Percentiles rank a stretch among this genome's conserved stretches.
Evolutionary conservation across 371 early-diverging fungal genomes (phyloP).

Genomic region (Mucor racemosus): DNA sequence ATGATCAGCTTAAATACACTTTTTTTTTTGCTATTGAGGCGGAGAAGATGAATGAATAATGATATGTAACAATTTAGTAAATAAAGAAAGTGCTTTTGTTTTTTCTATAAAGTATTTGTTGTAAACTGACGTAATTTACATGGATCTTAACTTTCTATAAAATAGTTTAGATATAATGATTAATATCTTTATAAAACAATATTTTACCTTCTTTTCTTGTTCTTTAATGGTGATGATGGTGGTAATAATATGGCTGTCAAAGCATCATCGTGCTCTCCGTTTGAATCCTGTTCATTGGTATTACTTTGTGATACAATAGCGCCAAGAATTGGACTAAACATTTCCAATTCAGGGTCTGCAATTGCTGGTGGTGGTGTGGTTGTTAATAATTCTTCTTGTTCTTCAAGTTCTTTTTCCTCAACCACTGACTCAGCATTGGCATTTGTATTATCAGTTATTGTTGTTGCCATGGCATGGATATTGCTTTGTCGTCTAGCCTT

Average conservation of each 20-base stretch:
- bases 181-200: not conserved
- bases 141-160: constrained; percentile 1
- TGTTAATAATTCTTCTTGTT: not conserved
- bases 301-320: constrained; percentile 11
- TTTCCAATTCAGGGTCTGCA: constrained; percentile 16
- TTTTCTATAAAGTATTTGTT: not conserved
- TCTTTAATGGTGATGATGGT: not conserved
- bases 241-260: not conserved
- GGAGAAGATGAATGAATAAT: not conserved
- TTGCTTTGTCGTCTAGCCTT: constrained; percentile 20
- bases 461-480: not conserved
- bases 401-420: not conserved
- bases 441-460: not conserved
- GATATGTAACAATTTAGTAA: not conserved
- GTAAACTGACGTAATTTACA: constrained; percentile 15
- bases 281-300: not conserved
- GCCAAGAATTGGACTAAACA: constrained; percentile 23
- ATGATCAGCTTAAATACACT: constrained; percentile 1
- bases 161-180: not conserved
- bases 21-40: not conserved
- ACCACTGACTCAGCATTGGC: not conserved
- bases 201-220: constrained; percentile 16
- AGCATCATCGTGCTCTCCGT: constrained; percentile 9
- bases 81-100: not conserved
- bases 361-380: not conserved